Conservation (phyloP, 116 monocot genomes). For the Dioscorea cayenensis region DNA sequence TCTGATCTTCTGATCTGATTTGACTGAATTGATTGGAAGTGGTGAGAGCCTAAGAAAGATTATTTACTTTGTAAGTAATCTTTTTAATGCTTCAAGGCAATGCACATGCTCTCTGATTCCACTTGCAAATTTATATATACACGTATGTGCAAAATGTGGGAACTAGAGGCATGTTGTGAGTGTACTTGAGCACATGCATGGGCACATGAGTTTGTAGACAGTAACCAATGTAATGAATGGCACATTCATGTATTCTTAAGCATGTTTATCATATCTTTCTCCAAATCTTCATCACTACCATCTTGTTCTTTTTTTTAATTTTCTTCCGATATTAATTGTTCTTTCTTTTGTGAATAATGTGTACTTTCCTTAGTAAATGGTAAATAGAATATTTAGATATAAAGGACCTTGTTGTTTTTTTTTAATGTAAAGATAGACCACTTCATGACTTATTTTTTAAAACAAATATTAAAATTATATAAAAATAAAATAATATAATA, state of each 20-base stretch:
- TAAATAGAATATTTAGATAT: too few relatives aligned
- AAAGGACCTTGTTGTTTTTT: too few relatives aligned
- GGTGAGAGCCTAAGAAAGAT: not conserved
- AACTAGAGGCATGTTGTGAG: not conserved
- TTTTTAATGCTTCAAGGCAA: too few relatives aligned
- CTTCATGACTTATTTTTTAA: too few relatives aligned
- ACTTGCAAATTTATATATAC: not conserved
- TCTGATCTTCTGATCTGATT: not conserved
- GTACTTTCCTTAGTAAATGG: too few relatives aligned
- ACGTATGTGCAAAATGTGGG: too few relatives aligned
- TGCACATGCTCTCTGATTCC: not conserved
- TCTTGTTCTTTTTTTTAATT: not conserved
- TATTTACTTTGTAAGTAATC: not conserved
- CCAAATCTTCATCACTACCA: slow-evolving; percentile 1
- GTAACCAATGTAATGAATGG: not conserved
- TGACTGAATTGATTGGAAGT: not conserved
- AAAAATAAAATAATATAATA: too few relatives aligned
- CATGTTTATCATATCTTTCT: not conserved
- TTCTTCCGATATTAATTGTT: not conserved
- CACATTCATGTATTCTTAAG: slow-evolving; percentile 2
- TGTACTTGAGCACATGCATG: not conserved
- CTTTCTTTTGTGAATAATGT: too few relatives aligned
- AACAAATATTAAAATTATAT: too few relatives aligned
- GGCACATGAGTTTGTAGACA: not conserved
- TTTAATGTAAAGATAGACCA: too few relatives aligned